phyloP scores from a whole-genome alignment of 805 yeast species.

The Candida michaelii region DNA sequence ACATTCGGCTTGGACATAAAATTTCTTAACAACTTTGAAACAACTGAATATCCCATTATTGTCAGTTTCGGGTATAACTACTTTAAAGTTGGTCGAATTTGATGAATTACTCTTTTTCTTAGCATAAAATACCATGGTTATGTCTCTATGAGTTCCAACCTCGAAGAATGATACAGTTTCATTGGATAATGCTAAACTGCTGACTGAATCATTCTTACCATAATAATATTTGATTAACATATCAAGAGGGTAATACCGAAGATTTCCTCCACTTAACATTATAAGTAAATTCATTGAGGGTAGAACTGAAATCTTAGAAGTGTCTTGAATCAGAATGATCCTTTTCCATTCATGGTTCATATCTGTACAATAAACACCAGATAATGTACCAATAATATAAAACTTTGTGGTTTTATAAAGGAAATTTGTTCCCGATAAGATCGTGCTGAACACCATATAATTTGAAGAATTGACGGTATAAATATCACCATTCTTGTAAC shows the following conservation, averaged over 20 bases:
- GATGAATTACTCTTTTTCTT: constrained; percentile 49
- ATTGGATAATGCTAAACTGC: constrained; percentile 50
- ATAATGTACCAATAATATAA: constrained; percentile 56
- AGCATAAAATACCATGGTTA: constrained; percentile 56
- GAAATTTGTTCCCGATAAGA: constrained; percentile 48
- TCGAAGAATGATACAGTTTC: constrained; percentile 58
- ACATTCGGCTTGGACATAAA: constrained; percentile 56
- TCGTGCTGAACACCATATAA: constrained; percentile 32
- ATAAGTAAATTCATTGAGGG: constrained; percentile 56
- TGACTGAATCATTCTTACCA: constrained; percentile 35
- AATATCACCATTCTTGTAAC: constrained; percentile 26
- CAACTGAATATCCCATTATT: constrained; percentile 47
- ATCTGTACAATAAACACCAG: constrained; percentile 62
- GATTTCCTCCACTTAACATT: constrained; percentile 54
- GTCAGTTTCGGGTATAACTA: constrained; percentile 56
- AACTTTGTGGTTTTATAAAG: constrained; percentile 45
- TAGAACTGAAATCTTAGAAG: constrained; percentile 61
- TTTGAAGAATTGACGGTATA: constrained; percentile 22
- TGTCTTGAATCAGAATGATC: constrained; percentile 51
- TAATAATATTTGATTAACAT: constrained; percentile 60
- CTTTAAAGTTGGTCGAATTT: constrained; percentile 52
- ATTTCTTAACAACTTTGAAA: constrained; percentile 41
- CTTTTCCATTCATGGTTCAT: constrained; percentile 54
- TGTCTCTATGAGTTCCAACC: constrained; percentile 67
- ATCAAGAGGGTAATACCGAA: constrained; percentile 64